Conservation (phyloP, 2,329 filamentous ascomycete species). For the Camptophora hylomeconis region DNA sequence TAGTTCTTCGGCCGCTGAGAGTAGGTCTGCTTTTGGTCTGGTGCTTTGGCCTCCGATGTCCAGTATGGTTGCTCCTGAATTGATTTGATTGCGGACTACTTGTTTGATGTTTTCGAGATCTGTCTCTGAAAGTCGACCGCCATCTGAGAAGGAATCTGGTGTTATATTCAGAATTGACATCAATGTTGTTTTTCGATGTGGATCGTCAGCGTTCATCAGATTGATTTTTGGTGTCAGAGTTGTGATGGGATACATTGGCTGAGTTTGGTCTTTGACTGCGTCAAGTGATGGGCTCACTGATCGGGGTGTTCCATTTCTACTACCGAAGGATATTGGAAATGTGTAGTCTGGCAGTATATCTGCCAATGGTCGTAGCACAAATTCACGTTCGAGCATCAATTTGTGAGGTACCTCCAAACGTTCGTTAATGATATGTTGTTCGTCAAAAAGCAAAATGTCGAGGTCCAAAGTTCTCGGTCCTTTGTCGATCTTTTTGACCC, state of each 20-base stretch:
- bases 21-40: slow-evolving; percentile 57
- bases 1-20: slow-evolving; percentile 61
- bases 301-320: slow-evolving; percentile 39
- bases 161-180: slow-evolving; percentile 96
- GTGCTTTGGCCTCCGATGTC: slow-evolving; percentile 93
- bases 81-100: slow-evolving; percentile 50
- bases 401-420: slow-evolving; percentile 75
- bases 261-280: slow-evolving; percentile 15
- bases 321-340: too few relatives aligned
- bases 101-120: slow-evolving; percentile 38
- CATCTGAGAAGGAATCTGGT: slow-evolving; percentile 94
- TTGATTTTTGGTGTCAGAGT: slow-evolving; percentile 28
- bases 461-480: slow-evolving; percentile 90
- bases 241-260: slow-evolving; percentile 20
- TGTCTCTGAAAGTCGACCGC: slow-evolving; percentile 47
- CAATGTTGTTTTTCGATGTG: slow-evolving; percentile 52
- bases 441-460: slow-evolving; percentile 75
- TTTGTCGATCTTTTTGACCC: slow-evolving; percentile 79
- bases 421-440: slow-evolving; percentile 51
- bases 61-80: slow-evolving; percentile 64
- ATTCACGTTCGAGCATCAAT: slow-evolving; percentile 79
- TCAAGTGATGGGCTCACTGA: slow-evolving; percentile 48
- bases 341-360: slow-evolving; percentile 57
- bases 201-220: slow-evolving; percentile 45
- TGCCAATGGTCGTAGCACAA: slow-evolving; percentile 76